A percentile compares a stretch with the other conserved stretches of the same genome.
Evolutionary conservation across 2,329 filamentous ascomycete species (phyloP).

Genomic region (Talaromyces islandicus): DNA sequence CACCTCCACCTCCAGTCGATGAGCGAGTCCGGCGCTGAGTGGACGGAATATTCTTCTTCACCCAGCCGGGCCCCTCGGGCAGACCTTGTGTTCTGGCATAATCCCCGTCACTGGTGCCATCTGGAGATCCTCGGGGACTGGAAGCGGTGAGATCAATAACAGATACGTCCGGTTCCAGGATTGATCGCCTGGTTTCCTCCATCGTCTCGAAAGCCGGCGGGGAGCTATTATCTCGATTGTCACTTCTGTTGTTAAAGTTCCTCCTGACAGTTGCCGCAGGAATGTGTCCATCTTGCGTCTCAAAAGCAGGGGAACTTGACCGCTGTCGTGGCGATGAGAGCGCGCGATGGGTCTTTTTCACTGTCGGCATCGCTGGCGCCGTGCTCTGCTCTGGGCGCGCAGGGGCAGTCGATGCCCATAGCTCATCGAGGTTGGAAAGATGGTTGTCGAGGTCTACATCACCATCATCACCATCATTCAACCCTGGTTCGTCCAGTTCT

Average conservation of each 20-base stretch:
- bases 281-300: background rate
- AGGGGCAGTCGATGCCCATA: conserved; percentile 13
- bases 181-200: background rate
- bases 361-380: background rate
- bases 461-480: background rate
- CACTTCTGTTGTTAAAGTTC: background rate
- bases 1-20: conserved; percentile 12
- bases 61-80: conserved; percentile 23
- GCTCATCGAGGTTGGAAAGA: conserved; percentile 6
- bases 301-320: conserved; percentile 9
- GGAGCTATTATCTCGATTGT: background rate
- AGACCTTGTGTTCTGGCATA: conserved; percentile 23
- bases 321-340: conserved; percentile 7
- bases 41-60: conserved; percentile 17
- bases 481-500: background rate
- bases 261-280: background rate
- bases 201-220: background rate
- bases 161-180: conserved; percentile 7
- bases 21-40: conserved; percentile 16
- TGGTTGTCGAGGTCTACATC: background rate
- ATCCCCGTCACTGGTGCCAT: conserved; percentile 22
- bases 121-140: conserved; percentile 23
- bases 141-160: conserved; percentile 32
- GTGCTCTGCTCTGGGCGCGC: background rate
- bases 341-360: background rate